Evolutionary conservation across 2,329 filamentous ascomycete genomes (phyloP), one percentile per base, ranked within the genome.

Genomic region (Hymenoscyphus scutula): DNA sequence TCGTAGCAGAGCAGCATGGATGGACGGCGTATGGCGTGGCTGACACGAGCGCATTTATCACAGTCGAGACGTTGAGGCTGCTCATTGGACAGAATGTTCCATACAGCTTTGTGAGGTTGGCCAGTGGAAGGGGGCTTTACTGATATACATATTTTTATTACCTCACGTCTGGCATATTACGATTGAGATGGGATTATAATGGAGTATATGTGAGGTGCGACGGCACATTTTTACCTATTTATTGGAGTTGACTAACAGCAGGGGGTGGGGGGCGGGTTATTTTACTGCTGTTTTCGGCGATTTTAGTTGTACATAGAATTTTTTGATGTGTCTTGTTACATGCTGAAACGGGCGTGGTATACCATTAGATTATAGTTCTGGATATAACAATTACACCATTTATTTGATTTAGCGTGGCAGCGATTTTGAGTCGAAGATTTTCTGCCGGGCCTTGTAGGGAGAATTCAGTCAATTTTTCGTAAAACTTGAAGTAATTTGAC

Each of bases 51-150:
- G 90, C 91, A 0, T 95, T 92, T 78, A 93, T 90, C 25, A 93
- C 90, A 2, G 91, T 94, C 5, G 90, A 95, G 77, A 94, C 88
- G 56, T 77, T 95, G 61, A 81, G 91, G 68, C 75, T 93, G 63
- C 80, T 96, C 27, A 89, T 94, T 11, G 91, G 91, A 10, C 90
- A 95, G 77, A 95, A 95, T 74, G 90, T 95, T 62, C 90, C 89
- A 5, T 94, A 92, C 76, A 92, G 90, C 76, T 96, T 96, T 78
- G 91, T 95, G 51, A 82, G 90, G 56, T 79, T 95, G 73, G 90
- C 91, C 45, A 83, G 82, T 67, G 85, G 84, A 27, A 76, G 83
- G 69, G 81, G 81, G 23, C 70, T 85, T 66, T 83, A 74, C 59
- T 76, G 64, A 71, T 59, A n/a, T 27, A 32, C 27, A 11, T 34